Evolutionary conservation across 169 alveolate species (phyloP), one percentile per base, ranked within the genome.

Genomic region (Plasmodium fragile): DNA sequence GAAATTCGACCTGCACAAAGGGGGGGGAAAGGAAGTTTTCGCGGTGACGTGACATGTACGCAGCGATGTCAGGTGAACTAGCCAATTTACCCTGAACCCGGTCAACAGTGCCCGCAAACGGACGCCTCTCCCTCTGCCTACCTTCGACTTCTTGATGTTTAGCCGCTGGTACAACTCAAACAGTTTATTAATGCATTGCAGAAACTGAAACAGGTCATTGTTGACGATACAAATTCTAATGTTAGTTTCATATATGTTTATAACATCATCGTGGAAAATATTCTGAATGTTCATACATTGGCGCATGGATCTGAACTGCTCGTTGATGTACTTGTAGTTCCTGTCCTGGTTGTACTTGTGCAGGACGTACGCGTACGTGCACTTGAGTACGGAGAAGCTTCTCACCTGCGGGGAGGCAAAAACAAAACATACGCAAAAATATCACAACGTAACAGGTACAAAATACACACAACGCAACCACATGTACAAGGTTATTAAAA

Each of bases 271-370:
- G 80, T 98, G 96, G 78, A 96, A 96, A 16, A 98, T 95, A 65
- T 98, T 97, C 95, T 98, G 99, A 45, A 98, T 99, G 30, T 98
- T 97, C 70, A 98, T 71, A 91, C 98, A 99, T 93, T 98, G 99
- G 39, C 99, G 96, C 72, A 98, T 97, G 7, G 99, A 96, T 41
- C 98, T 93, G 52, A 97, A 97, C 93, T 97, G 99, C 91, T 97
- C 99, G 65, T 97, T 98, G n/a, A 97, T 83, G 80, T 97, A 97
- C 13, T 92, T 89, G 95, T 98, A 97, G 82, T 97, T 97, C 52
- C 83, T 83, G 69, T 81, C 96, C 3, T 77, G 92, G 95, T 92
- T 81, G 94, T 92, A 96, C 65, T 82, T 92, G 52, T 93, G 95
- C 53, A 96, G 90, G 4, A 96, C 96, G 79, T 96, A 87, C 43